Evolutionary conservation across 257 asterid genomes (phyloP).

Genomic region (Cynanchum wilfordii): DNA sequence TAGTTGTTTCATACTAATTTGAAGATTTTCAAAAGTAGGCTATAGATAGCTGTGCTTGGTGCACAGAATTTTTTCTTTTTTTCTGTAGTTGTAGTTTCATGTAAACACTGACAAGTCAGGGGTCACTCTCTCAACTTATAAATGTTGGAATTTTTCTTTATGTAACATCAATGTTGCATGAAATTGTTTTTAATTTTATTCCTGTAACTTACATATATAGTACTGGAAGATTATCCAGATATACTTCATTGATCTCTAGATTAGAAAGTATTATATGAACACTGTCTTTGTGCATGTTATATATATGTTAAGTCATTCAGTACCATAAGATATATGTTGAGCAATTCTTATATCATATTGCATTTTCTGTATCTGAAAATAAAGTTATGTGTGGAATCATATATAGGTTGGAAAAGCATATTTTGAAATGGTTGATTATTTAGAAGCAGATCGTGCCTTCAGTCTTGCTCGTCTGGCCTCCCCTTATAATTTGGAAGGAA

Average conservation of each 20-base stretch:
- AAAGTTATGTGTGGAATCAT: constrained; percentile 5
- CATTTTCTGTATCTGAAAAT: not conserved
- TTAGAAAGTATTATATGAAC: not conserved
- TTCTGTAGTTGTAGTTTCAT: not conserved
- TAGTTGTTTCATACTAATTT: not conserved
- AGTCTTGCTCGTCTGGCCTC: constrained; percentile 75
- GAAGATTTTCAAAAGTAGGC: not conserved
- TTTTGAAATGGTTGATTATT: constrained; percentile 90
- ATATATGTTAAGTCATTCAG: not conserved
- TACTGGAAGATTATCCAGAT: not conserved
- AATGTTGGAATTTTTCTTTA: not conserved
- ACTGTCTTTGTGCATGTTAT: not conserved
- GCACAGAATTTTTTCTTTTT: not conserved
- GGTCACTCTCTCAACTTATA: not conserved
- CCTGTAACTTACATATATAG: not conserved
- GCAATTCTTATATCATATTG: not conserved
- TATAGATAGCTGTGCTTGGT: not conserved
- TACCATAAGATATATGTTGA: no score
- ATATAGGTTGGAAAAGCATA: constrained; percentile 83
- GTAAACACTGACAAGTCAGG: not conserved
- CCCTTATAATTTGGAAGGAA: constrained; percentile 86
- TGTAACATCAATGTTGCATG: not conserved
- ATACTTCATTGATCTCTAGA: not conserved
- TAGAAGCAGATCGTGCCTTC: constrained; percentile 92
- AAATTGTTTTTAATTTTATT: not conserved